Evolutionary conservation across 2,329 filamentous ascomycete genomes (phyloP), one percentile per base, ranked within the genome.

Genomic region (Exserohilum turcica): DNA sequence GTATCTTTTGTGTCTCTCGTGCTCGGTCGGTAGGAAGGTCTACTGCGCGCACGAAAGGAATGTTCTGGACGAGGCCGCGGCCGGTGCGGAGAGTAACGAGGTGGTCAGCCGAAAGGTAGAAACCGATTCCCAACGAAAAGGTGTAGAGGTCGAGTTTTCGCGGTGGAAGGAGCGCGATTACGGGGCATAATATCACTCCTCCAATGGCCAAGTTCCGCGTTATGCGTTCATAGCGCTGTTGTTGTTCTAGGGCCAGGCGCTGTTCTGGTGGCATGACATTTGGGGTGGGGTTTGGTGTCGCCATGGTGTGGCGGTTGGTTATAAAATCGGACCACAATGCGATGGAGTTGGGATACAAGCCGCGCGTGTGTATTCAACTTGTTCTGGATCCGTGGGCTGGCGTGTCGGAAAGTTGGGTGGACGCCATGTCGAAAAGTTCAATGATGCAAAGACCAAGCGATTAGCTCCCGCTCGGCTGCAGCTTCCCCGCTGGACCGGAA

Each of bases 101-200:
- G 57, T 83, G 78, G 64, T 82, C 79, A 8, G 79, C 78, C 7
- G 78, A 80, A 29, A 79, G 73, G 51, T 79, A 70, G 60, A 79
- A 82, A 2, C 78, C 77, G 24, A 77, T 70, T 36, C 77, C 71
- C 6, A 87, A 78, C 0, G 76, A 76, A 61, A 84, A 76, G 15
- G 84, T 86, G 73, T 84, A 86, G 47, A 82, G 64, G 65, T 87
- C 84, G 43, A 87, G 71, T 71, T 86, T 86, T 39, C 85, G 82
- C 0, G 85, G 85, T 8, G 85, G 85, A 8, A 87, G 72, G 13
- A 79, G 65, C 42, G 80, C 79, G 44, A 87, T 76, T 7, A 81
- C 58, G 0, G 85, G 85, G 54, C 82, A 84, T 42, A 78, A 66
- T 16, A 87, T 65, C 24, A 83, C 69, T 42, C 79, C 75, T 48